Percentiles rank a stretch among this genome's conserved stretches.
These are phyloP conservation scores for Thermomyces lanuginosus DNA, from an alignment of 2,329 filamentous ascomycete species.

Conservation along the genomic window DNA sequence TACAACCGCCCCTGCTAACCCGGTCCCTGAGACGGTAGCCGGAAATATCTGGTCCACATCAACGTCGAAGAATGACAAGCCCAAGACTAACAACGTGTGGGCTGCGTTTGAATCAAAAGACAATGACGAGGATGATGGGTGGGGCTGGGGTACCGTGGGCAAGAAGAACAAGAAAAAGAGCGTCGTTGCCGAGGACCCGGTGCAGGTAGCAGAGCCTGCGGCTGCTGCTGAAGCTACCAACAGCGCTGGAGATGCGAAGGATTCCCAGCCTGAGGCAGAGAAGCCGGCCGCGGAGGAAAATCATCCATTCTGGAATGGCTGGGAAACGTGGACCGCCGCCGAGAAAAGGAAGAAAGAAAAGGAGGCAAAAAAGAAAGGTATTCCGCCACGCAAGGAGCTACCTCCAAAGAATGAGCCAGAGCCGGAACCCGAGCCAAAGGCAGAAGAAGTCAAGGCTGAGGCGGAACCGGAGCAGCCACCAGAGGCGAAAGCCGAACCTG, in stretches of 20 bases:
- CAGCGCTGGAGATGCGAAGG: slow-evolving; percentile 18
- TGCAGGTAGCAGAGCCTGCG: slow-evolving; percentile 14
- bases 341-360: slow-evolving; percentile 4
- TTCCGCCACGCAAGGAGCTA: slow-evolving; percentile 4
- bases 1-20: slow-evolving; percentile 5
- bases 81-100: slow-evolving; percentile 9
- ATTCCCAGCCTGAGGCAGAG: slow-evolving; percentile 16
- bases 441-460: slow-evolving; percentile 7
- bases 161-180: slow-evolving; percentile 18
- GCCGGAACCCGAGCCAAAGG: slow-evolving; percentile 2
- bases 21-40: slow-evolving; percentile 7
- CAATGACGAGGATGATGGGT: slow-evolving; percentile 14
- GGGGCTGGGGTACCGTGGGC: slow-evolving; percentile 12
- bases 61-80: slow-evolving; percentile 12
- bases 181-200: slow-evolving; percentile 14
- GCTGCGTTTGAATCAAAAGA: slow-evolving; percentile 6
- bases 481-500: slow-evolving; percentile 16
- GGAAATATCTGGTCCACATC: slow-evolving; percentile 13
- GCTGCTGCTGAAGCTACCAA: slow-evolving; percentile 15
- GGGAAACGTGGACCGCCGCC: slow-evolving; percentile 1
- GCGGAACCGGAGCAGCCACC: slow-evolving; percentile 18
- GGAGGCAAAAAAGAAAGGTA: slow-evolving; percentile 3
- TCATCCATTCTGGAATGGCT: slow-evolving; percentile 3
- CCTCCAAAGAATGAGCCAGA: slow-evolving; percentile 1
- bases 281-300: background rate